Conservation (phyloP, 768 basidiomycete genomes). For the Brasilioporus rufonigricans region DNA sequence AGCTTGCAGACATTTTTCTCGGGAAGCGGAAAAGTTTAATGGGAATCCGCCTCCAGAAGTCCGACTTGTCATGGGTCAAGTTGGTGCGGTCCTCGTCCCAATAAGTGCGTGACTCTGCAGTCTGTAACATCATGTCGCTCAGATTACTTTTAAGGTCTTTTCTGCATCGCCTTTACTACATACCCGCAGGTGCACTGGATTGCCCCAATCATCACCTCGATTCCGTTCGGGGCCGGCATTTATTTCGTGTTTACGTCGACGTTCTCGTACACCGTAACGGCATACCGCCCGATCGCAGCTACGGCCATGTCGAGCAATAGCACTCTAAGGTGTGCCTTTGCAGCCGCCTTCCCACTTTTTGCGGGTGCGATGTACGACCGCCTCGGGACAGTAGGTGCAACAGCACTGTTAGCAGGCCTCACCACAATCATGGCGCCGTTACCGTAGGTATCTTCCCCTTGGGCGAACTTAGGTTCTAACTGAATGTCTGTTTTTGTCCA, state of each 20-base stretch:
- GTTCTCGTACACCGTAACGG: slow-evolving; percentile 61
- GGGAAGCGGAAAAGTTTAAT: slow-evolving; percentile 37
- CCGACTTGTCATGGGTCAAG: slow-evolving; percentile 62
- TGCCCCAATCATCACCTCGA: slow-evolving; percentile 42
- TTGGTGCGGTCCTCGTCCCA: slow-evolving; percentile 66
- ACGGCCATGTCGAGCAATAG: slow-evolving; percentile 70
- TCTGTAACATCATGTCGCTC: background rate
- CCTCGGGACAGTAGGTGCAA: slow-evolving; percentile 69
- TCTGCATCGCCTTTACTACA: slow-evolving; percentile 56
- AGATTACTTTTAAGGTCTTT: slow-evolving; percentile 33
- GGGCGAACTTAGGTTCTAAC: background rate
- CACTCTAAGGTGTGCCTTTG: slow-evolving; percentile 46
- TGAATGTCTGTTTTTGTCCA: slow-evolving; percentile 17
- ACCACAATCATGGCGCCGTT: slow-evolving; percentile 59
- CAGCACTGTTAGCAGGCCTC: slow-evolving; percentile 66
- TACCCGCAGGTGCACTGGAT: slow-evolving; percentile 47
- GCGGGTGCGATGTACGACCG: slow-evolving; percentile 48
- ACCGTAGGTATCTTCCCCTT: slow-evolving; percentile 40
- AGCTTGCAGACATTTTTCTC: slow-evolving; percentile 34
- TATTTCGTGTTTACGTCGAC: slow-evolving; percentile 66
- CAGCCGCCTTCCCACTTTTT: slow-evolving; percentile 52
- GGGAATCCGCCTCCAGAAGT: slow-evolving; percentile 62
- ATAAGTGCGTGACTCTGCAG: slow-evolving; percentile 37
- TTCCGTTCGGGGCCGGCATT: slow-evolving; percentile 53
- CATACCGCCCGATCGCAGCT: slow-evolving; percentile 50